Percentiles rank a stretch among this genome's conserved stretches.
phyloP scores from a whole-genome alignment of 257 asterid species.

The Nemophila menziesii region DNA sequence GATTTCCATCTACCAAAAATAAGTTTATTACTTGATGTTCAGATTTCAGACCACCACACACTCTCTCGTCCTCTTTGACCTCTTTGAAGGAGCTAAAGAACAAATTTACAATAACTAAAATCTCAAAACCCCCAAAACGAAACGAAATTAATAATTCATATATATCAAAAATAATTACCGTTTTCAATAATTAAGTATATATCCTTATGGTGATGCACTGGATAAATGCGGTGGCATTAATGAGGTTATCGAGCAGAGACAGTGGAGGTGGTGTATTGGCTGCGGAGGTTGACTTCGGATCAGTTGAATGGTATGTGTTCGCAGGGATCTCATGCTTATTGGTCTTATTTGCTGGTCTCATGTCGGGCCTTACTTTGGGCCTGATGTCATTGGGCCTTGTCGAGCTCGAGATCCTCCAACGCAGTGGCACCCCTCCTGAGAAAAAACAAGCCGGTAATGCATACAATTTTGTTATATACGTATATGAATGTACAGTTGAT shows the following conservation, averaged over 20 bases:
- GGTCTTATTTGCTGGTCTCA: constrained; percentile 80
- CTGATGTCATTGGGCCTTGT: constrained; percentile 89
- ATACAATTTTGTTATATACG: too few species aligned
- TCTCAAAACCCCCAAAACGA: too few species aligned
- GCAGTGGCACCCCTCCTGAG: constrained; percentile 70
- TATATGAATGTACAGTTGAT: too few species aligned
- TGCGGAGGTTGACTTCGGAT: constrained; percentile 74
- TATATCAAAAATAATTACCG: too few species aligned
- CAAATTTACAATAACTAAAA: too few species aligned
- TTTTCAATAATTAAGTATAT: too few species aligned
- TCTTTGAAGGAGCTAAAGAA: too few species aligned
- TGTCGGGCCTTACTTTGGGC: constrained; percentile 90
- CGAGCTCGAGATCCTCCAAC: constrained; percentile 91
- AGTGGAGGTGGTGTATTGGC: constrained; percentile 17
- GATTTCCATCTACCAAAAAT: too few species aligned
- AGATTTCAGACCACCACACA: too few species aligned
- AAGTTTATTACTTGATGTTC: too few species aligned
- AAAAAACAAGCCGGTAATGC: constrained; percentile 68
- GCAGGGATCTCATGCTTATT: constrained; percentile 71
- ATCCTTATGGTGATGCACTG: constrained; percentile 32
- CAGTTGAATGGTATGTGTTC: constrained; percentile 58
- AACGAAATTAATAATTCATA: too few species aligned
- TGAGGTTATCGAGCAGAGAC: constrained; percentile 29
- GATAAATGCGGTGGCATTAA: constrained; percentile 45
- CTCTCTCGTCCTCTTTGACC: too few species aligned